These are phyloP conservation scores for Puccinia coronata DNA, from an alignment of 1,284 basidiomycete species.

Conservation along the genomic window DNA sequence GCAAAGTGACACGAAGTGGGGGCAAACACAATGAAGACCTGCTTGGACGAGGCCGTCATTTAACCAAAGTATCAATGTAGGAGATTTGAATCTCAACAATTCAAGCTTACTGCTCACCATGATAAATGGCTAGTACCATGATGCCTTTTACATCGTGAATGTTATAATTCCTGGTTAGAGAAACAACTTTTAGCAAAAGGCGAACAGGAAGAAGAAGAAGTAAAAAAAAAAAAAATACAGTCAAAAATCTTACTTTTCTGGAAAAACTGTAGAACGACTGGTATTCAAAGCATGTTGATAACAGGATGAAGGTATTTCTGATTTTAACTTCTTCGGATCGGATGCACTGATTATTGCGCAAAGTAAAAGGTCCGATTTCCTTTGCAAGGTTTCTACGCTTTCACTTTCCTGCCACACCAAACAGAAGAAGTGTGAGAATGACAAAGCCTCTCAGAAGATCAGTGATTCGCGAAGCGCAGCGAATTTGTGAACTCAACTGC, in stretches of 20 bases:
- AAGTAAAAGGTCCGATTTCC: slow-evolving; percentile 20
- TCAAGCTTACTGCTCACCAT: not conserved
- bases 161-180: slow-evolving; percentile 19
- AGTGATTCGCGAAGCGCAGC: not conserved
- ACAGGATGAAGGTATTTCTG: not conserved
- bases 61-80: not conserved
- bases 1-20: slow-evolving; percentile 35
- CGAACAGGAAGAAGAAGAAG: not conserved
- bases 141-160: slow-evolving; percentile 34
- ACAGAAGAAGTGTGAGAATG: not conserved
- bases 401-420: not conserved
- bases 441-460: not conserved
- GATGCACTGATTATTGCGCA: slow-evolving; percentile 28
- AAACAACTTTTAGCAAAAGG: not conserved
- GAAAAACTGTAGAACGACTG: slow-evolving; percentile 18
- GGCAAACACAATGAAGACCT: slow-evolving; percentile 41
- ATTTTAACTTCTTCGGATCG: not conserved
- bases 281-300: not conserved
- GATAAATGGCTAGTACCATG: slow-evolving; percentile 22
- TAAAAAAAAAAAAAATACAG: not conserved
- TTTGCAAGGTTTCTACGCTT: not conserved
- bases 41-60: not conserved
- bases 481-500: not conserved
- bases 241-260: slow-evolving; percentile 15
- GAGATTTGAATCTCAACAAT: not conserved